Evolutionary conservation across 2,329 filamentous ascomycete genomes (phyloP).

Genomic region (Colletotrichum cereale): DNA sequence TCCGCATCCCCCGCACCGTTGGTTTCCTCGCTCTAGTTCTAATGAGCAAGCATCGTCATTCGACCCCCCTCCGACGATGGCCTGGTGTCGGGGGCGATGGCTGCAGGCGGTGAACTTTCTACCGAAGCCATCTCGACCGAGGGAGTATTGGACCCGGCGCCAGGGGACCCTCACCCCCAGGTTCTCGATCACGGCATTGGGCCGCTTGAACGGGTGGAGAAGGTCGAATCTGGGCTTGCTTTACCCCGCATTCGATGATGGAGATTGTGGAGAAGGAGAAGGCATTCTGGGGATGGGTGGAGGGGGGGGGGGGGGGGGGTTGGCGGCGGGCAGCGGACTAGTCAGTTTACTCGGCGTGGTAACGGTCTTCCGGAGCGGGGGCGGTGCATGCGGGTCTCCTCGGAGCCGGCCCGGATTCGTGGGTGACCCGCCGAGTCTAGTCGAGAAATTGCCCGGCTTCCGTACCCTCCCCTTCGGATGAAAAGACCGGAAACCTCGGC

Average conservation of each 20-base stretch:
- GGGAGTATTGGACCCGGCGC: slow-evolving; percentile 11
- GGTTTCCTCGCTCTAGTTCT: not conserved
- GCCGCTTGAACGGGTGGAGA: slow-evolving; percentile 37
- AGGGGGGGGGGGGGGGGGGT: no score
- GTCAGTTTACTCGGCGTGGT: not conserved
- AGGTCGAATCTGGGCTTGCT: slow-evolving; percentile 1
- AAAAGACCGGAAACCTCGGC: not conserved
- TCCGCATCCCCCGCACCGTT: slow-evolving; percentile 37
- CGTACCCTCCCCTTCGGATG: not conserved
- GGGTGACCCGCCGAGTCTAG: not conserved
- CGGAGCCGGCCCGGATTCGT: slow-evolving; percentile 19
- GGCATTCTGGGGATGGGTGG: not conserved
- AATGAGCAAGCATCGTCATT: slow-evolving; percentile 31
- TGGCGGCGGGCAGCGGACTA: slow-evolving; percentile 11
- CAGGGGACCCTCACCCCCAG: slow-evolving; percentile 1
- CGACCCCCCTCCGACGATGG: slow-evolving; percentile 1
- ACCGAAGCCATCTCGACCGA: slow-evolving; percentile 31
- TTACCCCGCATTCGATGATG: slow-evolving; percentile 29
- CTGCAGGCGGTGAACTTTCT: slow-evolving; percentile 10
- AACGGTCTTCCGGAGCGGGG: not conserved
- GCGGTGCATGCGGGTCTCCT: not conserved
- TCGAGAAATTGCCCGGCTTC: not conserved
- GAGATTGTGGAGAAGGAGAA: slow-evolving; percentile 16
- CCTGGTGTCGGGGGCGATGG: slow-evolving; percentile 8
- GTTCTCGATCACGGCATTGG: slow-evolving; percentile 32